Percentiles rank a stretch among this genome's conserved stretches.
Conservation (phyloP, 306 rosid species). For the Cicer pinnatifidum region DNA sequence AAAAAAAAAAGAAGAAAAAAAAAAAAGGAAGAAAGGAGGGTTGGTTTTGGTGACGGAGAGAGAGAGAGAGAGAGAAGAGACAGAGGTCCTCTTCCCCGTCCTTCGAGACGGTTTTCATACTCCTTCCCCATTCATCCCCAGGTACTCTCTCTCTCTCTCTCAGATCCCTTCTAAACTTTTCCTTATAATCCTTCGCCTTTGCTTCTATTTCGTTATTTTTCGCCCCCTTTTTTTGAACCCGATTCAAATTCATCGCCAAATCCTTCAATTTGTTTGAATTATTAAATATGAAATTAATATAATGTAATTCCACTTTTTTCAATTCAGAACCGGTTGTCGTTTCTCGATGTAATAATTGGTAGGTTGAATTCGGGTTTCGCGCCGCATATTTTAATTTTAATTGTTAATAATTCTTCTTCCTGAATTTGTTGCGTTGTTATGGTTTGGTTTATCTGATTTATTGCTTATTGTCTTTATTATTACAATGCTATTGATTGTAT, state of each 20-base stretch:
- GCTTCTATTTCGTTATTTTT: neutral
- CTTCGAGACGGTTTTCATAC: slow-evolving; percentile 88
- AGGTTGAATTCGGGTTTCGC: slow-evolving; percentile 10
- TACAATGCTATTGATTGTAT: slow-evolving; percentile 3
- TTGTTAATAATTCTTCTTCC: neutral
- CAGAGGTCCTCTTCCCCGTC: slow-evolving; percentile 68
- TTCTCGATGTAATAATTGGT: slow-evolving; percentile 3
- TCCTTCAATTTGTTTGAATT: neutral
- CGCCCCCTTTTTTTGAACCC: neutral
- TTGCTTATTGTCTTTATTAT: neutral
- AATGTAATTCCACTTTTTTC: neutral
- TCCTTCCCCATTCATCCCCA: slow-evolving; percentile 55
- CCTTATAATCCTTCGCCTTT: neutral
- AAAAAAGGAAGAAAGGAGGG: neutral
- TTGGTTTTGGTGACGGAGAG: slow-evolving; percentile 15
- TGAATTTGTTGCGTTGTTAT: slow-evolving; percentile 3
- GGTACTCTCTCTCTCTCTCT: slow-evolving; percentile 48
- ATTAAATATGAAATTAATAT: neutral
- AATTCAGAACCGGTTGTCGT: slow-evolving; percentile 3
- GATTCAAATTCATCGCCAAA: neutral
- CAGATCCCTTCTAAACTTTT: neutral
- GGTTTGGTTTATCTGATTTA: slow-evolving; percentile 3
- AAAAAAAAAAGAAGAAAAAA: neutral
- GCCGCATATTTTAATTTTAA: neutral
- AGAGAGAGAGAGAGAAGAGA: slow-evolving; percentile 23